These are phyloP conservation scores for Leucaena leucocephala DNA, from an alignment of 306 rosid species.

Conservation along the genomic window DNA sequence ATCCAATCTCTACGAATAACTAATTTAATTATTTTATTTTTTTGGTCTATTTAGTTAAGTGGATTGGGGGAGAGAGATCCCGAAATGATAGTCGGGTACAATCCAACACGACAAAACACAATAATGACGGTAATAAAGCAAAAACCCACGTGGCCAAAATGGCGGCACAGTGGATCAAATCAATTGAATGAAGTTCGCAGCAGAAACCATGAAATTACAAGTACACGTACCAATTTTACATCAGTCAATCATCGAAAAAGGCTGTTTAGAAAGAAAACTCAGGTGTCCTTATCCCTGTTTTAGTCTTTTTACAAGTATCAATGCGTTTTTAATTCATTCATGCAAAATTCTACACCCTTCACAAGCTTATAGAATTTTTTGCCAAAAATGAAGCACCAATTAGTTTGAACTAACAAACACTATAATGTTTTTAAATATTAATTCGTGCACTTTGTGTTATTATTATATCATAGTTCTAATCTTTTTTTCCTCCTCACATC, in stretches of 20 bases:
- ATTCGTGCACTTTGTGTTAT: neutral
- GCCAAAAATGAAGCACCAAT: too few relatives aligned
- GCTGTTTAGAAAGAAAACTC: conserved; percentile 42
- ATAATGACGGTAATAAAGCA: conserved; percentile 29
- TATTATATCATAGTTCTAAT: neutral
- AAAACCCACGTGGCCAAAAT: conserved; percentile 53
- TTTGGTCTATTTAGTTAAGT: too few relatives aligned
- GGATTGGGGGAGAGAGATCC: conserved; percentile 21
- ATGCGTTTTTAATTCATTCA: conserved; percentile 47
- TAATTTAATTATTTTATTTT: too few relatives aligned
- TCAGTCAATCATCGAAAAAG: conserved; percentile 69
- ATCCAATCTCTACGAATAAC: too few relatives aligned
- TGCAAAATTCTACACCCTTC: too few relatives aligned
- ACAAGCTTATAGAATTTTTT: too few relatives aligned
- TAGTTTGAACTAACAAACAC: too few relatives aligned
- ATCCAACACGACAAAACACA: neutral
- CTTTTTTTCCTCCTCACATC: neutral
- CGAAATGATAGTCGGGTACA: conserved; percentile 10
- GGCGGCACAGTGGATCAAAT: conserved; percentile 97
- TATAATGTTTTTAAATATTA: too few relatives aligned
- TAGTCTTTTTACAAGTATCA: conserved; percentile 30
- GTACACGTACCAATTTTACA: conserved; percentile 40
- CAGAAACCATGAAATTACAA: conserved; percentile 37
- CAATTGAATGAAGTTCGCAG: conserved; percentile 43
- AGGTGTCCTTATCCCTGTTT: conserved; percentile 48